Evolutionary conservation across 73 alveolate species (phyloP), one percentile per base, ranked within the genome.

Genomic region (Paramecium bursaria): DNA sequence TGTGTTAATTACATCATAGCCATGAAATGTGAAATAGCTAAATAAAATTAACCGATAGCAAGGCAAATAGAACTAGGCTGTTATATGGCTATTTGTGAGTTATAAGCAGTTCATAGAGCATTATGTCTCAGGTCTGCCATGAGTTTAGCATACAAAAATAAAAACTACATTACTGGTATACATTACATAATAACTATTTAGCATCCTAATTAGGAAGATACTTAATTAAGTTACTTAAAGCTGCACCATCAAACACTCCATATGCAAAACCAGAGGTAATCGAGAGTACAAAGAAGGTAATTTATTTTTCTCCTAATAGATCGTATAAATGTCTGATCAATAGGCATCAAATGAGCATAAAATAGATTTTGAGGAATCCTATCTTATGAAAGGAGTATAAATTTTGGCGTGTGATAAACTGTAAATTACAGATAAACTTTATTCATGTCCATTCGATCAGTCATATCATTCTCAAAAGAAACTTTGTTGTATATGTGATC

Each of bases 71-170:
- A 79, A 79, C 54, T 79, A 54, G 48, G 57, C 9, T 79, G 89
- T 51, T 79, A 79, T 54, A 79, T 79, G 89, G 89, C 89, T 15
- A 79, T 53, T 14, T 79, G 89, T 49, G 44, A 79, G 31, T 33
- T 79, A 5, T 26, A 54, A 25, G 85, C 85, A 3, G 29, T 3
- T 5, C 89, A 79, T 54, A 47, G 85, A 22, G 61, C 46, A 4
- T 44, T 79, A 0, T 39, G 80, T 14, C 33, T 76, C 50, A 76
- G 75, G 23, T 48, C 54, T 53, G 85, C 89, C n/a, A 53, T 79
- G 89, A 79, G 82, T 79, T 61, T 73, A 44, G 80, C 85, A 3
- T 79, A 79, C 2, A 79, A 79, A 23, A 22, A 79, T 54, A 54
- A 79, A 46, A 79, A 79, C 35, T 47, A 53, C 73, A 33, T 79